Percentiles rank a stretch among this genome's conserved stretches.
phyloP scores from a whole-genome alignment of 2,329 filamentous ascomycete species.

The Cladophialophora immunda region DNA sequence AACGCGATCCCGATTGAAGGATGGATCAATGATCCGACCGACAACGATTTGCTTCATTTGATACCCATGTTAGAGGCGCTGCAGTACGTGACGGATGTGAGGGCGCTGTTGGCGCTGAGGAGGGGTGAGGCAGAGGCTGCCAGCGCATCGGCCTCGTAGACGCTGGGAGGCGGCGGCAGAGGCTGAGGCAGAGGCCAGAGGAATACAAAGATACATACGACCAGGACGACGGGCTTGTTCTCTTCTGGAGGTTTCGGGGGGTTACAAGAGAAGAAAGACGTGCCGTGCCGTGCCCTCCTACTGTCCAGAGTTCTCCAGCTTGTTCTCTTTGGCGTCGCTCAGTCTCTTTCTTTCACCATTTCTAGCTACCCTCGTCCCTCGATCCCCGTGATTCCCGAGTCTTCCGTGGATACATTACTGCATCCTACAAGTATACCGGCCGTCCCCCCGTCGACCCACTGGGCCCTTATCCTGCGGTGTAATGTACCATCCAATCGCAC shows the following conservation, averaged over 20 bases:
- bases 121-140: slow-evolving; percentile 72
- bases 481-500: slow-evolving; percentile 8
- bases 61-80: slow-evolving; percentile 91
- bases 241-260: neutral
- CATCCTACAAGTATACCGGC: neutral
- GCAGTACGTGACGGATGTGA: slow-evolving; percentile 95
- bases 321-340: neutral
- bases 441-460: neutral
- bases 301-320: neutral
- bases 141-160: slow-evolving; percentile 24
- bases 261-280: slow-evolving; percentile 12
- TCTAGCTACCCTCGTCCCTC: too few relatives aligned
- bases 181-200: too few relatives aligned
- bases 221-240: neutral
- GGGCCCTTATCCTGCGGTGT: slow-evolving; percentile 5
- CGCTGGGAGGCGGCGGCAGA: neutral
- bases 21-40: slow-evolving; percentile 98
- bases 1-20: slow-evolving; percentile 99
- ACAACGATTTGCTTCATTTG: slow-evolving; percentile 92
- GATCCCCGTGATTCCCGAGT: neutral
- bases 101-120: slow-evolving; percentile 85
- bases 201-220: slow-evolving; percentile 2
- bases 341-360: slow-evolving; percentile 2
- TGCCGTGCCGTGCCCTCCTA: neutral
- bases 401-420: neutral